These are phyloP conservation scores for Exsudoporus frostii DNA, from an alignment of 768 basidiomycete species.

Conservation along the genomic window DNA sequence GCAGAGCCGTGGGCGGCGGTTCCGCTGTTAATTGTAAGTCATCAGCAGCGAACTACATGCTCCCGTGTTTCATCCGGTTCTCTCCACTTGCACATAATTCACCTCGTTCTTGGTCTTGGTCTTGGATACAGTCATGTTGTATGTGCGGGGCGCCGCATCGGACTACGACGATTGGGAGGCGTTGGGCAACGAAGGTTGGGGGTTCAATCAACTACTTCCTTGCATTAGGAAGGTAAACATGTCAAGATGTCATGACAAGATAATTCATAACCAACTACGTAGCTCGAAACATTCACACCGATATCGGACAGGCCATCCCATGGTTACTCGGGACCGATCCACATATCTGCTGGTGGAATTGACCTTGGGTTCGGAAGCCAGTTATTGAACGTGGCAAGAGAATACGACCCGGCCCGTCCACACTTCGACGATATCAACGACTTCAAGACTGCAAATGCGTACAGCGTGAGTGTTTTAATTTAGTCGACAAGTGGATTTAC, in stretches of 20 bases:
- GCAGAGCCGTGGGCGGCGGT: conserved; percentile 58
- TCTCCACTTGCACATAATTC: neutral
- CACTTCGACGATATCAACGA: conserved; percentile 47
- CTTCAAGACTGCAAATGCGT: conserved; percentile 31
- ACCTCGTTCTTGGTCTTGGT: neutral
- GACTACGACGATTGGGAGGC: conserved; percentile 63
- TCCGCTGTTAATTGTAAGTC: conserved; percentile 57
- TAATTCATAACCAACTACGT: conserved; percentile 43
- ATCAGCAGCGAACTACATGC: no score
- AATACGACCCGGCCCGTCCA: conserved; percentile 46
- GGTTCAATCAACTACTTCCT: conserved; percentile 55
- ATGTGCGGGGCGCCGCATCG: conserved; percentile 55
- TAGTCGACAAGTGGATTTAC: neutral
- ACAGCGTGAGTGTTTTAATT: conserved; percentile 20
- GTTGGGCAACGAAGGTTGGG: conserved; percentile 58
- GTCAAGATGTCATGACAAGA: neutral
- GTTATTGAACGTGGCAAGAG: conserved; percentile 43
- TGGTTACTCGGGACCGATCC: conserved; percentile 34
- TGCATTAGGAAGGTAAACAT: conserved; percentile 51
- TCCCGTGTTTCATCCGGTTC: neutral
- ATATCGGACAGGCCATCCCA: conserved; percentile 32
- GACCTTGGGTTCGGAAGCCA: conserved; percentile 31
- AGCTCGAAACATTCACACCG: conserved; percentile 37
- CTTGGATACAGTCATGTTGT: conserved; percentile 41
- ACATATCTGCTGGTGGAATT: conserved; percentile 14